A percentile compares a stretch with the other conserved stretches of the same genome.
Conservation (phyloP, 208 protist genomes). For the Wallacemonas sp. region DNA sequence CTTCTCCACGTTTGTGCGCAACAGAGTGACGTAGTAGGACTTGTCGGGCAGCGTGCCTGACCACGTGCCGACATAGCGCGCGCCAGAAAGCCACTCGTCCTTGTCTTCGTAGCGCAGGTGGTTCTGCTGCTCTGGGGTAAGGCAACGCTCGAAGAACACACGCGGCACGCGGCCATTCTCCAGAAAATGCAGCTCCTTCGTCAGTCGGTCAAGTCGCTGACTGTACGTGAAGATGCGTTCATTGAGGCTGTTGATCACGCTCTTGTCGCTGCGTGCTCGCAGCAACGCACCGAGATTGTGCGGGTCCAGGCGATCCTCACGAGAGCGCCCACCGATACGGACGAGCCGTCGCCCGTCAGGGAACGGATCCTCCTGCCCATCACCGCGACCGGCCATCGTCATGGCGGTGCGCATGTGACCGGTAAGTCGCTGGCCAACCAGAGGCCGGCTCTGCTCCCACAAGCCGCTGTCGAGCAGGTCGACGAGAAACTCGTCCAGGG, state of each 20-base stretch:
- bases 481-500: conserved; percentile 93
- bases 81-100: conserved; percentile 75
- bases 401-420: conserved; percentile 17
- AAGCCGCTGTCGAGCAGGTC: conserved; percentile 74
- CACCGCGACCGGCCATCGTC: neutral
- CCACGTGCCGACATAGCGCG: conserved; percentile 51
- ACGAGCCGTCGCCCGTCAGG: conserved; percentile 73
- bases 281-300: conserved; percentile 78
- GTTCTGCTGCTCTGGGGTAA: conserved; percentile 76
- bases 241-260: conserved; percentile 68
- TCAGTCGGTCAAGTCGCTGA: conserved; percentile 70
- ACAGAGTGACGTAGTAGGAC: conserved; percentile 23
- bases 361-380: conserved; percentile 42
- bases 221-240: conserved; percentile 76
- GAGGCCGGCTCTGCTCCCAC: conserved; percentile 64
- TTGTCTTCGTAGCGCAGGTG: conserved; percentile 81
- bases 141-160: conserved; percentile 81
- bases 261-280: conserved; percentile 53
- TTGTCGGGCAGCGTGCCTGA: conserved; percentile 9
- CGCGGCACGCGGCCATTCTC: conserved; percentile 79
- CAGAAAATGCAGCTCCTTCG: conserved; percentile 84
- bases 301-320: conserved; percentile 59
- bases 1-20: conserved; percentile 17
- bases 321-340: conserved; percentile 85
- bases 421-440: conserved; percentile 32